These are phyloP conservation scores for Leccinum pellstonianum DNA, from an alignment of 768 basidiomycete species.

Conservation along the genomic window DNA sequence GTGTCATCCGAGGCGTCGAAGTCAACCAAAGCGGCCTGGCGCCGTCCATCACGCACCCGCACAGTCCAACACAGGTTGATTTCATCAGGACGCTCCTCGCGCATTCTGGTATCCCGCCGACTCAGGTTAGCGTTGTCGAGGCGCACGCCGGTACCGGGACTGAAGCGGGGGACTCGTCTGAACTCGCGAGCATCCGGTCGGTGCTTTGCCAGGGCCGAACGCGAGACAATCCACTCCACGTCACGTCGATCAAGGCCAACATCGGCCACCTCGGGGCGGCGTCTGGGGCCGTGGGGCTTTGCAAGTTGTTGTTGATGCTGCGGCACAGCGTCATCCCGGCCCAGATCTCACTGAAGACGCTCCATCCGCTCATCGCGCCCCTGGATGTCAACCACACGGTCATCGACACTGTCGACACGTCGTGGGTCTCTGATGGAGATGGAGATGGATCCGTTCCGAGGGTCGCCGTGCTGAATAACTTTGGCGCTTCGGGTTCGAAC, in stretches of 20 bases:
- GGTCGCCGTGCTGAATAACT: conserved; percentile 67
- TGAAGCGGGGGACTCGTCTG: conserved; percentile 66
- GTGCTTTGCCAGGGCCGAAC: conserved; percentile 47
- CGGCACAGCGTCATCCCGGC: conserved; percentile 54
- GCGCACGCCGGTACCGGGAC: conserved; percentile 78
- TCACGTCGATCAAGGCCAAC: conserved; percentile 72
- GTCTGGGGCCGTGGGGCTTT: conserved; percentile 68
- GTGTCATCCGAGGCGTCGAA: conserved; percentile 67
- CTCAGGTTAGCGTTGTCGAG: conserved; percentile 60
- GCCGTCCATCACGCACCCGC: conserved; percentile 71
- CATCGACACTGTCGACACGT: conserved; percentile 40
- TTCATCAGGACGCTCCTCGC: conserved; percentile 53
- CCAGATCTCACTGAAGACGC: conserved; percentile 53
- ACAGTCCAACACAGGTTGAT: conserved; percentile 54
- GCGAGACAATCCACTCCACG: conserved; percentile 51
- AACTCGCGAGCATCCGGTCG: conserved; percentile 59
- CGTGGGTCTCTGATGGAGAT: conserved; percentile 41
- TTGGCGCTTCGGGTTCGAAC: conserved; percentile 75
- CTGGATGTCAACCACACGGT: conserved; percentile 46
- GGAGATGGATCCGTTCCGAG: conserved; percentile 34
- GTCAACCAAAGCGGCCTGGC: conserved; percentile 70
- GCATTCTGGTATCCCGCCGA: conserved; percentile 43
- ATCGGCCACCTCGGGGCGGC: conserved; percentile 77
- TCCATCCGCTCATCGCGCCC: conserved; percentile 57
- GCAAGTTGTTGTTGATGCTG: conserved; percentile 71